Percentiles rank a stretch among this genome's conserved stretches.
Evolutionary conservation across 176 grass and related monocot species (phyloP).

Genomic region (Echinochloa phyllopogon): DNA sequence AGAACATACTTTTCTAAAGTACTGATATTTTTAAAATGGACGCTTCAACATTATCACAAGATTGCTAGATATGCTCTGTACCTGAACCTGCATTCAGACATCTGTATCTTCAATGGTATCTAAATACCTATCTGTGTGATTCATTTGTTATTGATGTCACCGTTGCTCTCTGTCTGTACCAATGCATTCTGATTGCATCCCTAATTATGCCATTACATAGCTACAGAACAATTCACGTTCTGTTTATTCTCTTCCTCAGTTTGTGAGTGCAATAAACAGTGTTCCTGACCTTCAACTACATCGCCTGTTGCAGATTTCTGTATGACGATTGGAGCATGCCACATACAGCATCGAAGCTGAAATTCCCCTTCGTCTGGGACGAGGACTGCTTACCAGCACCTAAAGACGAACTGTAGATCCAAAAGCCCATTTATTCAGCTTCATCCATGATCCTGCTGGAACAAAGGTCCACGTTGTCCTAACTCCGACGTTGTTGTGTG

Average conservation of each 20-base stretch:
- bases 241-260: background rate
- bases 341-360: conserved; percentile 79
- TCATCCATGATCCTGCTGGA: background rate
- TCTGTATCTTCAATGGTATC: background rate
- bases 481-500: background rate
- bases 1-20: background rate
- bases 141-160: background rate
- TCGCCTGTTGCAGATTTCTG: conserved; percentile 62
- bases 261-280: background rate
- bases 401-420: conserved; percentile 82
- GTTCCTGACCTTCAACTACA: conserved; percentile 6
- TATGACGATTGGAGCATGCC: conserved; percentile 87
- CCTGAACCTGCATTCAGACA: background rate
- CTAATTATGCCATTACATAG: background rate
- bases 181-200: background rate
- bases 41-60: background rate
- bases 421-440: background rate
- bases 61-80: background rate
- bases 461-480: background rate
- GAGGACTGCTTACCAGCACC: conserved; percentile 61
- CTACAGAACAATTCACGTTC: background rate
- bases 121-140: background rate
- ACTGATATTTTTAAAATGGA: background rate
- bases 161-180: background rate
- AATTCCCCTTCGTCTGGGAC: conserved; percentile 83